These are phyloP conservation scores for Zymoseptoria tritici DNA, from an alignment of 2,329 filamentous ascomycete species.

Conservation along the genomic window DNA sequence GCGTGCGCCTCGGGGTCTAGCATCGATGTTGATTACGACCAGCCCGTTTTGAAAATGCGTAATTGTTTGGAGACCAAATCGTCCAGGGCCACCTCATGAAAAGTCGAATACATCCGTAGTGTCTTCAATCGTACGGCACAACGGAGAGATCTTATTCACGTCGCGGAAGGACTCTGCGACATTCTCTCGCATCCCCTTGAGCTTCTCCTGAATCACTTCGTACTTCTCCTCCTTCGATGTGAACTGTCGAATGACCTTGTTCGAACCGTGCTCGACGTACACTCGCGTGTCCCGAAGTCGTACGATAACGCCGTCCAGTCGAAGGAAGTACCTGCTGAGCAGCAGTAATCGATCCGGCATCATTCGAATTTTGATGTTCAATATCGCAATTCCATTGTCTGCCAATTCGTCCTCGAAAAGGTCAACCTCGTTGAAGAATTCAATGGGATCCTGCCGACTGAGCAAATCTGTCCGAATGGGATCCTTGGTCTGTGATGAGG, in stretches of 20 bases:
- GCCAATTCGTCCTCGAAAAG: conserved; percentile 91
- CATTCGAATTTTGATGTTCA: conserved; percentile 85
- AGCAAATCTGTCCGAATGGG: conserved; percentile 79
- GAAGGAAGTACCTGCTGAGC: conserved; percentile 81
- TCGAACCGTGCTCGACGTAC: conserved; percentile 78
- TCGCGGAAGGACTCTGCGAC: conserved; percentile 71
- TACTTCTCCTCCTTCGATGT: conserved; percentile 79
- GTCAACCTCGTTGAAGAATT: conserved; percentile 66
- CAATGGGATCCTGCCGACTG: conserved; percentile 81
- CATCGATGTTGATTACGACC: not conserved
- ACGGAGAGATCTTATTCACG: conserved; percentile 63
- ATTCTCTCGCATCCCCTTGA: conserved; percentile 58
- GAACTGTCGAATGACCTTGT: conserved; percentile 80
- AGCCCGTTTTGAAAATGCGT: not conserved
- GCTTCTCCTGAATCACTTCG: conserved; percentile 58
- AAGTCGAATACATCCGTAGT: conserved; percentile 47
- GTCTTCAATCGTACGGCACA: conserved; percentile 65
- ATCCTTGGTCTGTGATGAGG: conserved; percentile 32
- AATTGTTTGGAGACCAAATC: not conserved
- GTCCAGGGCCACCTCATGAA: not conserved
- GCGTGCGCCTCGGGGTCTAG: too few species aligned
- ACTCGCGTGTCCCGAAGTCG: conserved; percentile 83
- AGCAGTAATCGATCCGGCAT: conserved; percentile 85
- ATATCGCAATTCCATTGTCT: conserved; percentile 88
- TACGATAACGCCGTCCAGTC: conserved; percentile 82